Evolutionary conservation across 139 green algal genomes (phyloP).

Genomic region (Parachlorella kessleri): DNA sequence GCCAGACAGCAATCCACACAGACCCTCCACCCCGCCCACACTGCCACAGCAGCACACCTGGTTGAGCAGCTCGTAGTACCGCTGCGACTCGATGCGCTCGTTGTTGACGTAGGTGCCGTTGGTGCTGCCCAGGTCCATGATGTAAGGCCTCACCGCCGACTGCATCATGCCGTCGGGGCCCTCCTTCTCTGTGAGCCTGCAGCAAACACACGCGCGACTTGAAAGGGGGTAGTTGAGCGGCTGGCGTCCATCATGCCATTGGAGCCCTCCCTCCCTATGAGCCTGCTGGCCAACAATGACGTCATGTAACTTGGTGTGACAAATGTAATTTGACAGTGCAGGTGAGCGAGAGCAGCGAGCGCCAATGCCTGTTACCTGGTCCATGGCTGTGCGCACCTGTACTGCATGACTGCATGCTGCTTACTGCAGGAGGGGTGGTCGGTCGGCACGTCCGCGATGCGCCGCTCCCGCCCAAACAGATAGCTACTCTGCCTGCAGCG

Average conservation of each 20-base stretch:
- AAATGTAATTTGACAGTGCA: no score
- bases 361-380: no score
- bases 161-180: constrained; percentile 57
- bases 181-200: constrained; percentile 52
- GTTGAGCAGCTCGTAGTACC: constrained; percentile 91
- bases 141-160: constrained; percentile 79
- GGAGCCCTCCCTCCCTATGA: no score
- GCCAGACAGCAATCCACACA: neutral
- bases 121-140: constrained; percentile 93
- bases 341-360: no score
- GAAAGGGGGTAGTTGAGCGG: no score
- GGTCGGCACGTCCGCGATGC: constrained; percentile 88
- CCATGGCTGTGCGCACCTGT: constrained; percentile 53
- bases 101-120: constrained; percentile 96
- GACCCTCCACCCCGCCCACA: neutral
- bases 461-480: constrained; percentile 91
- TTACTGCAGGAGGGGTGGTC: constrained; percentile 97
- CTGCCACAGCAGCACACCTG: constrained; percentile 40
- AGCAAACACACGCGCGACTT: no score
- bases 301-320: no score
- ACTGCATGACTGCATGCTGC: constrained; percentile 96
- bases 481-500: constrained; percentile 72
- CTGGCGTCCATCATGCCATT: no score
- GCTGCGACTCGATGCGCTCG: constrained; percentile 75
- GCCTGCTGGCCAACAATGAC: no score